Conservation (phyloP, 2,329 filamentous ascomycete species). For the Orbilia oligospora region DNA sequence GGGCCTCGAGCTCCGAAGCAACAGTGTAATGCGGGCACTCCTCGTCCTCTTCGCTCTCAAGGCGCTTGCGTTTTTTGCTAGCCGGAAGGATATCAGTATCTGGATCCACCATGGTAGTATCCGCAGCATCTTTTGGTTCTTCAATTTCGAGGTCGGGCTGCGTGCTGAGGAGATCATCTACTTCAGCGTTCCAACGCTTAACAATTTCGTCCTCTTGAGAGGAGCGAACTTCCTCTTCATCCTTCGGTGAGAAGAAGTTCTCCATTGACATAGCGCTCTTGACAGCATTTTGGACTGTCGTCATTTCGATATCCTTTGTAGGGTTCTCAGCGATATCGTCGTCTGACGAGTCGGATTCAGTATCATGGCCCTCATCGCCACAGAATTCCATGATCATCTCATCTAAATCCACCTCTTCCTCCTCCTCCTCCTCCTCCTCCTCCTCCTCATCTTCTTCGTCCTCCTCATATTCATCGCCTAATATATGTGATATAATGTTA, state of each 20-base stretch:
- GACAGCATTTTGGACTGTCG: constrained; percentile 33
- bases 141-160: constrained; percentile 12
- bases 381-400: constrained; percentile 46
- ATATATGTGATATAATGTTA: neutral
- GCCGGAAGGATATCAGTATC: constrained; percentile 17
- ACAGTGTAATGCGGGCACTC: neutral
- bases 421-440: constrained; percentile 59
- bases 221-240: constrained; percentile 4
- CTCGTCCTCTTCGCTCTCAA: constrained; percentile 38
- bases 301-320: constrained; percentile 1
- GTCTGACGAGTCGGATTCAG: constrained; percentile 14
- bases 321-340: constrained; percentile 49
- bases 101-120: constrained; percentile 4
- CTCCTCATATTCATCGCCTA: constrained; percentile 35
- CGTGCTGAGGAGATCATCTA: constrained; percentile 18
- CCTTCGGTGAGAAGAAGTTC: constrained; percentile 59
- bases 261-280: constrained; percentile 60
- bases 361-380: constrained; percentile 51
- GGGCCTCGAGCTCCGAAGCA: neutral
- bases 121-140: neutral
- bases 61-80: constrained; percentile 54
- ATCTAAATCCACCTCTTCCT: constrained; percentile 61
- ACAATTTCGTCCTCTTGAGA: constrained; percentile 22
- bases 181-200: constrained; percentile 14
- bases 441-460: constrained; percentile 50